Evolutionary conservation across 495 filamentous ascomycete species (phyloP).

Genomic region (Glonium stellatum): DNA sequence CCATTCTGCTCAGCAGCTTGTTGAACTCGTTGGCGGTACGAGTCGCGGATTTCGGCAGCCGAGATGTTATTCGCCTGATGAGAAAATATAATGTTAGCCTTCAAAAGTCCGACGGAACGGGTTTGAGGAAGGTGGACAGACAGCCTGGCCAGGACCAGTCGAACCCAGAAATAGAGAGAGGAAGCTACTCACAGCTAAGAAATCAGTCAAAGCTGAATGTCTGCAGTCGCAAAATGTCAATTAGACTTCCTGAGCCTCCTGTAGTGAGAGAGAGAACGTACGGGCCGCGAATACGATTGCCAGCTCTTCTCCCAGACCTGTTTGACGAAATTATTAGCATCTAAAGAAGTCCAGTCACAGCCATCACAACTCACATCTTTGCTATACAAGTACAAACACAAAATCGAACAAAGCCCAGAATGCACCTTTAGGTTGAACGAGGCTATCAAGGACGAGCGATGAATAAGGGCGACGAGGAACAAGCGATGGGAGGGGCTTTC

Average conservation of each 20-base stretch:
- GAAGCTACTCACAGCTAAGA: slow-evolving; percentile 55
- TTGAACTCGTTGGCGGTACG: slow-evolving; percentile 42
- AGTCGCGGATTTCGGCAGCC: slow-evolving; percentile 65
- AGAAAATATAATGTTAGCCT: background rate
- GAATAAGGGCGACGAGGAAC: background rate
- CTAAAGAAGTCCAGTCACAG: background rate
- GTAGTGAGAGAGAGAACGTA: slow-evolving; percentile 35
- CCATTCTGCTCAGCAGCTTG: slow-evolving; percentile 24
- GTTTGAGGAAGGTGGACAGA: no score
- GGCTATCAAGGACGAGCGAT: background rate
- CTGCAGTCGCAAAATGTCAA: slow-evolving; percentile 32
- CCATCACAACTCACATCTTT: background rate
- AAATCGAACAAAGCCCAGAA: background rate
- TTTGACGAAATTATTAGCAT: slow-evolving; percentile 2
- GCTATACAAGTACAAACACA: background rate
- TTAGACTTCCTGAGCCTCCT: background rate
- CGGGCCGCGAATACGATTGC: slow-evolving; percentile 51
- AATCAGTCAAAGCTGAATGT: slow-evolving; percentile 74
- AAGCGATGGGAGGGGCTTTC: background rate
- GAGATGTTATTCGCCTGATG: slow-evolving; percentile 78
- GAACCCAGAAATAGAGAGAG: no score
- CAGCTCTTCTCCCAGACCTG: slow-evolving; percentile 13
- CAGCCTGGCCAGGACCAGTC: no score
- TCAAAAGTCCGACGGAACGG: background rate
- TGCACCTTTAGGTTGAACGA: background rate